phyloP scores from a whole-genome alignment of 2,329 filamentous ascomycete genomes.

The Pestalotiopsis sp. region DNA sequence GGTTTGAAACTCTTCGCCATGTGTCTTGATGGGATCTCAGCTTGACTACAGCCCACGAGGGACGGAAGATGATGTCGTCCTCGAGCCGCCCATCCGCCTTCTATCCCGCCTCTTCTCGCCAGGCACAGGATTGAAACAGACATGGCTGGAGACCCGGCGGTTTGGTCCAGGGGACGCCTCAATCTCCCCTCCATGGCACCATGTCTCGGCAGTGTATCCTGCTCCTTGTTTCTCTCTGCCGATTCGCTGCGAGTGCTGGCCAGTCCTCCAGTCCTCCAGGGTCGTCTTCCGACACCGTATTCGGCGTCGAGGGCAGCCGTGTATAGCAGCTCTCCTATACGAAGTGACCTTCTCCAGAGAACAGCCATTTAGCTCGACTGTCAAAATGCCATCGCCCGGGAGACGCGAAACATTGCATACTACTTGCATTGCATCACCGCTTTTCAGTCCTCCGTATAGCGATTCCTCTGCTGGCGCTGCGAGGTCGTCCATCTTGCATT shows the following conservation, averaged over 20 bases:
- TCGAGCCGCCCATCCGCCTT: neutral
- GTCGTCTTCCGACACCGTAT: neutral
- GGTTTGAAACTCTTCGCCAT: neutral
- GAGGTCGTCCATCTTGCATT: neutral
- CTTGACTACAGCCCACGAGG: neutral
- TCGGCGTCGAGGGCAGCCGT: neutral
- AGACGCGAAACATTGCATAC: slow-evolving; percentile 9
- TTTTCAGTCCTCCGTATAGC: neutral
- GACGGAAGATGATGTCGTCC: neutral
- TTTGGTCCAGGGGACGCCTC: slow-evolving; percentile 4
- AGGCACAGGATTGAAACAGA: neutral
- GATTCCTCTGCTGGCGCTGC: neutral
- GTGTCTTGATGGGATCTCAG: neutral
- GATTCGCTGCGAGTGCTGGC: neutral
- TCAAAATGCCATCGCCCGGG: slow-evolving; percentile 7
- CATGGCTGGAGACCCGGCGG: neutral
- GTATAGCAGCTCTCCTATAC: slow-evolving; percentile 1
- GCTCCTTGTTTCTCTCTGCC: neutral
- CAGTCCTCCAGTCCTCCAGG: neutral
- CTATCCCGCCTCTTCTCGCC: neutral
- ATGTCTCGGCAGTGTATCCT: slow-evolving; percentile 1
- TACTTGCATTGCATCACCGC: neutral
- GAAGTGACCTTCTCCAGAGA: neutral
- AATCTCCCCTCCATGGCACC: neutral
- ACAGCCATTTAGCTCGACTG: neutral